phyloP scores from a whole-genome alignment of 1,139 yeast genomes.

The Eremothecium sinecaudum region DNA sequence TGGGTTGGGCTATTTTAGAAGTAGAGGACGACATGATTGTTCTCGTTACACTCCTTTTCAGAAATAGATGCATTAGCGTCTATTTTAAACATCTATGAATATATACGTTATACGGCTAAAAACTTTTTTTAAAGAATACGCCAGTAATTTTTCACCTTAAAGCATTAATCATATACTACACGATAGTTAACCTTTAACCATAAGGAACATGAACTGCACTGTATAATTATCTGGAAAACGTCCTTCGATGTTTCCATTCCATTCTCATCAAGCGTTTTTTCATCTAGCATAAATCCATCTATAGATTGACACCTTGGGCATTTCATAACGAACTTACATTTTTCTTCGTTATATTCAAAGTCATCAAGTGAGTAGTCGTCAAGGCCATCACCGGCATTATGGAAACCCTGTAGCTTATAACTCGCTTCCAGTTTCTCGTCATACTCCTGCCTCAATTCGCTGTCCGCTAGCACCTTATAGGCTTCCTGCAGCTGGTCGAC shows the following conservation, averaged over 20 bases:
- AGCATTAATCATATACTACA: slow-evolving; percentile 22
- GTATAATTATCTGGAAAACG: slow-evolving; percentile 60
- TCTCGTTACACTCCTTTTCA: slow-evolving; percentile 2
- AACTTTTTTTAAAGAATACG: no score
- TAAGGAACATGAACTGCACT: slow-evolving; percentile 71
- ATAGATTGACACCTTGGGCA: slow-evolving; percentile 67
- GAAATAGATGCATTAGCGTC: no score
- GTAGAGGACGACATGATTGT: slow-evolving; percentile 7
- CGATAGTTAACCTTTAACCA: slow-evolving; percentile 69
- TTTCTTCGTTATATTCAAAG: slow-evolving; percentile 33
- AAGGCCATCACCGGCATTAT: slow-evolving; percentile 52
- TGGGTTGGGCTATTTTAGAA: slow-evolving; percentile 35
- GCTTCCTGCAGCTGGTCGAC: slow-evolving; percentile 49
- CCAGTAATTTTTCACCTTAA: no score
- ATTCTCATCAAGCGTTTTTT: slow-evolving; percentile 45
- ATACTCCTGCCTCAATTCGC: slow-evolving; percentile 36
- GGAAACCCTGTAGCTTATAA: slow-evolving; percentile 41
- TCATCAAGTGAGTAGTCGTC: slow-evolving; percentile 60
- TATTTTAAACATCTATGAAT: no score
- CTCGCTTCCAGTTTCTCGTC: slow-evolving; percentile 38
- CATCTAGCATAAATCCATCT: slow-evolving; percentile 50
- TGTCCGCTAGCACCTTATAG: slow-evolving; percentile 42
- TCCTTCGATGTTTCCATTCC: slow-evolving; percentile 45
- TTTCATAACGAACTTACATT: slow-evolving; percentile 32
- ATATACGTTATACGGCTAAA: no score